Evolutionary conservation across 345 rosid genomes (phyloP), one percentile per base, ranked within the genome.

Genomic region (Camelina hispida): DNA sequence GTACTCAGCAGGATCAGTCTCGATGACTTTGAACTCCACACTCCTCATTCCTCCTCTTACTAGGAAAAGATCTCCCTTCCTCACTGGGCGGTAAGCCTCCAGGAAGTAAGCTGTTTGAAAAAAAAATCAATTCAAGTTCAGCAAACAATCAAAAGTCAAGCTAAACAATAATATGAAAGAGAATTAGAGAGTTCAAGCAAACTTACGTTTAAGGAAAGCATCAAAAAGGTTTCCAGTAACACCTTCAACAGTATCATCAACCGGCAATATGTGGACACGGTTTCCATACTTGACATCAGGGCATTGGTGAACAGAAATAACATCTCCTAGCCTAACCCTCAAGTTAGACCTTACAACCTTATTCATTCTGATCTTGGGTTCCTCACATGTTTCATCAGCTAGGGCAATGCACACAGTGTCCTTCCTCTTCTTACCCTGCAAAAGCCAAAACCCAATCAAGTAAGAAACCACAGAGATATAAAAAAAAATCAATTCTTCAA

Each of bases 11-110:
- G 98, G 96, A 60, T 94, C 97, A 2, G 98, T 91, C 79, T 94
- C 96, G 22, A 91, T 85, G 35, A 89, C 91, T 75, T 91, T 89
- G 82, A 91, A 93, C 79, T 91, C 97, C 10, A 93, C 92, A 64
- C 97, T 91, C 83, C 98, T 87, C 98, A 93, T 91, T 64, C 98
- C 98, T 42, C 98, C 98, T 80, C 98, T 88, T 40, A 91, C 98
- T 61, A 91, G 96, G 81, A 93, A 93, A 40, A 91, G 80, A 80
- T 93, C 98, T 43, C 98, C 98, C 80, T 91, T 93, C 81, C 97
- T 88, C 76, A 93, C 96, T 6, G 98, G 98, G 10, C 98, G 96
- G 74, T 93, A 93, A n/a, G 98, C 91, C 74, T 91, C 98, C 62
- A 87, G 44, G 83, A 93, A 93, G 77, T 93, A 93, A 68, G 98